phyloP scores from a whole-genome alignment of 805 yeast genomes.

The Kregervanrija fluxuum region DNA sequence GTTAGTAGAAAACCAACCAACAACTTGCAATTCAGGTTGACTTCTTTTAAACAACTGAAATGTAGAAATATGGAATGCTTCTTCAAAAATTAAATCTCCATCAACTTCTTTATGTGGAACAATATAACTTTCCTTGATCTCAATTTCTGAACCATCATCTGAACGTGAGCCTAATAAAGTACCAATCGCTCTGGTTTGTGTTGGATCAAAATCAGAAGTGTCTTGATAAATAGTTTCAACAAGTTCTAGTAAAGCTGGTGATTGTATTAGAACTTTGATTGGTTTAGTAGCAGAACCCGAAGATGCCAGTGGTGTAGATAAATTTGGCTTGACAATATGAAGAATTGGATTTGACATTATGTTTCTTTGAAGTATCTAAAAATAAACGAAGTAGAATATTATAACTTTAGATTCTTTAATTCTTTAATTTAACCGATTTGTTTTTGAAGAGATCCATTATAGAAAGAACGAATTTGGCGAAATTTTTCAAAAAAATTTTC shows the following conservation, averaged over 20 bases:
- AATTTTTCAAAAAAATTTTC: too few relatives aligned
- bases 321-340: conserved; percentile 40
- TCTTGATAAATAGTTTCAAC: conserved; percentile 63
- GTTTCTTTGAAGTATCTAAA: background rate
- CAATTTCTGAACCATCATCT: conserved; percentile 74
- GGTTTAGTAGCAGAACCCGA: conserved; percentile 30
- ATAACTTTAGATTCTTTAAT: background rate
- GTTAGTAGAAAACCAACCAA: conserved; percentile 77
- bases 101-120: conserved; percentile 75
- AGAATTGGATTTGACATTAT: conserved; percentile 20
- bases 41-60: conserved; percentile 68
- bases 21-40: conserved; percentile 67
- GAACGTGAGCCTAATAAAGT: conserved; percentile 75
- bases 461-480: too few relatives aligned
- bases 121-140: conserved; percentile 67
- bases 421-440: too few relatives aligned
- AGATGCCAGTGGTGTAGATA: conserved; percentile 28
- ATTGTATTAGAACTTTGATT: conserved; percentile 48
- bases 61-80: conserved; percentile 64
- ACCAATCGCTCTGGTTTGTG: conserved; percentile 65
- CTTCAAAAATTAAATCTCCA: conserved; percentile 71
- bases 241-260: conserved; percentile 69
- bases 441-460: too few relatives aligned
- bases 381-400: background rate
- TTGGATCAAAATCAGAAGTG: conserved; percentile 27